Percentiles rank a stretch among this genome's conserved stretches.
phyloP scores from a whole-genome alignment of 2,329 filamentous ascomycete genomes.

The Fonsecaea erecta region DNA sequence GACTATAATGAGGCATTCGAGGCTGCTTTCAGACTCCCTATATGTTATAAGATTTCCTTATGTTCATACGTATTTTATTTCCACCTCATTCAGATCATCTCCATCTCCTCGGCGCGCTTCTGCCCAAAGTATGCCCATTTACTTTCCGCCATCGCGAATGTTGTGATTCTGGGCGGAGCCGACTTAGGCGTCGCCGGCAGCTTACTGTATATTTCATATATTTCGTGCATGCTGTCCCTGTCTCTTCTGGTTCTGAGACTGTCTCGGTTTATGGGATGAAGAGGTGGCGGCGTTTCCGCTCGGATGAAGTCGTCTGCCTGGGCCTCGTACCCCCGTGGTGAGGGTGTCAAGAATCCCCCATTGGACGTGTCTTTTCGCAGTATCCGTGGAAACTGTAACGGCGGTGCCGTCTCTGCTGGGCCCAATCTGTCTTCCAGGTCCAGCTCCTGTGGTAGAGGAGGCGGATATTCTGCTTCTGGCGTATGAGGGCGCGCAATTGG shows the following conservation, averaged over 20 bases:
- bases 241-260: background rate
- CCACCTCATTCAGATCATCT: background rate
- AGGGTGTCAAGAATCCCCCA: conserved; percentile 18
- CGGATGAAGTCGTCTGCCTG: background rate
- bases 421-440: background rate
- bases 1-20: background rate
- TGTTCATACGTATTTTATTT: background rate
- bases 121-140: conserved; percentile 27
- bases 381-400: background rate
- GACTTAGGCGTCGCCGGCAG: conserved; percentile 11
- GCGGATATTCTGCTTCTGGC: conserved; percentile 30
- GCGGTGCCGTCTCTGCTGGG: background rate
- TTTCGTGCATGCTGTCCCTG: conserved; percentile 29
- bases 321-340: background rate
- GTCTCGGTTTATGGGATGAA: background rate
- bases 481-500: conserved; percentile 7
- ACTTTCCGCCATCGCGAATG: conserved; percentile 26
- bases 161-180: conserved; percentile 15
- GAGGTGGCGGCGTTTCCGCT: conserved; percentile 18
- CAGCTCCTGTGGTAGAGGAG: conserved; percentile 20
- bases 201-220: conserved; percentile 28
- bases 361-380: background rate
- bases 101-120: conserved; percentile 15
- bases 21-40: background rate
- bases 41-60: background rate